Percentiles rank a stretch among this genome's conserved stretches.
Evolutionary conservation across 2,329 filamentous ascomycete species (phyloP).

Genomic region (Colletotrichum scovillei): DNA sequence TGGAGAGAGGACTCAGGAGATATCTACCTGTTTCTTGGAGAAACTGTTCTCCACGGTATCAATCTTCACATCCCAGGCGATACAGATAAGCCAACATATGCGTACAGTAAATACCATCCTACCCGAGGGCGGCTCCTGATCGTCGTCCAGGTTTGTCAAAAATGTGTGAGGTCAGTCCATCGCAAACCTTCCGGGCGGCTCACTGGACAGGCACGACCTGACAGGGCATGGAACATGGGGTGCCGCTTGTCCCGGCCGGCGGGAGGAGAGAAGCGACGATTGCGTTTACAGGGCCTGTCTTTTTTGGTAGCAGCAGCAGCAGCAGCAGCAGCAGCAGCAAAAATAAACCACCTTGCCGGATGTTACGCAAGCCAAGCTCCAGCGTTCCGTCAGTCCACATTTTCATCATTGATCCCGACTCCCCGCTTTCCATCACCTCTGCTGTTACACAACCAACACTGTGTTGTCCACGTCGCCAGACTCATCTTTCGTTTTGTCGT

Average conservation of each 20-base stretch:
- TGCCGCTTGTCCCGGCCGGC: background rate
- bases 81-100: background rate
- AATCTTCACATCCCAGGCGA: no score
- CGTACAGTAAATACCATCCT: background rate
- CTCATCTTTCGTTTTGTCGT: background rate
- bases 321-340: background rate
- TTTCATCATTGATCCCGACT: background rate
- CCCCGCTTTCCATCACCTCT: conserved; percentile 13
- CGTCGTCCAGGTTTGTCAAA: background rate
- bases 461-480: no score
- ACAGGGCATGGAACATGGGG: no score
- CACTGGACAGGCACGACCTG: background rate
- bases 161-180: background rate
- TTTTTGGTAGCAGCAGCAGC: background rate
- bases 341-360: conserved; percentile 21
- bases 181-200: conserved; percentile 18
- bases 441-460: background rate
- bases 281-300: conserved; percentile 8
- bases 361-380: conserved; percentile 34
- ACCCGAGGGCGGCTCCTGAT: background rate
- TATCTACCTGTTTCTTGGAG: background rate
- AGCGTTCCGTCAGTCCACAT: conserved; percentile 24
- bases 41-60: background rate
- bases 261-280: background rate
- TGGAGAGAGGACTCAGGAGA: background rate